phyloP scores from a whole-genome alignment of 1,284 basidiomycete genomes.

The Cryptococcus wingfieldii region DNA sequence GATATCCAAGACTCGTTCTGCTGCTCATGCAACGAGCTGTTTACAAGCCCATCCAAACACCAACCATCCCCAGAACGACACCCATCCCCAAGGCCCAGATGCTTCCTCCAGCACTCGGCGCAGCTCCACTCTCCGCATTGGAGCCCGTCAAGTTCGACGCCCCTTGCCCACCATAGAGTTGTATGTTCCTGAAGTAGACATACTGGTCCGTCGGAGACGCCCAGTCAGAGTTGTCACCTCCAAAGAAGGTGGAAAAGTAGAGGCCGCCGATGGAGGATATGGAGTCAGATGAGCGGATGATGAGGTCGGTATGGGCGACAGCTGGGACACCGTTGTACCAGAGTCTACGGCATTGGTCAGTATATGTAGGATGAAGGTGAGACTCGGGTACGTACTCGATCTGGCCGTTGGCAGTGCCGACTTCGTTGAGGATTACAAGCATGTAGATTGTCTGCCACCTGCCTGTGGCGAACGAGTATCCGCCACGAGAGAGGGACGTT shows the following conservation, averaged over 20 bases:
- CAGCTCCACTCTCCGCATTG: slow-evolving; percentile 7
- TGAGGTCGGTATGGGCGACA: slow-evolving; percentile 39
- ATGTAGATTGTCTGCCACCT: slow-evolving; percentile 46
- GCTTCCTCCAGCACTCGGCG: background rate
- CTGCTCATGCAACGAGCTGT: too few species aligned
- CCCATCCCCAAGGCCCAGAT: background rate
- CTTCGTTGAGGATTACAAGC: slow-evolving; percentile 44
- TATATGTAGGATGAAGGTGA: background rate
- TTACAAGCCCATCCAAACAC: slow-evolving; percentile 1
- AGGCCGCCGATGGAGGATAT: slow-evolving; percentile 39
- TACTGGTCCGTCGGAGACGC: slow-evolving; percentile 43
- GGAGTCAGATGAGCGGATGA: slow-evolving; percentile 32
- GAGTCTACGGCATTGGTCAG: slow-evolving; percentile 19
- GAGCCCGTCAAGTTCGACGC: slow-evolving; percentile 23
- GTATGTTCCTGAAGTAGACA: slow-evolving; percentile 44
- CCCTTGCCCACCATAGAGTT: slow-evolving; percentile 34
- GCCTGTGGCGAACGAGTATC: slow-evolving; percentile 40
- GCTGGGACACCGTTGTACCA: slow-evolving; percentile 46
- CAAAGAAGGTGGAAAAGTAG: slow-evolving; percentile 51
- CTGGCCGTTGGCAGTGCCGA: slow-evolving; percentile 40
- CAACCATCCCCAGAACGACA: slow-evolving; percentile 1
- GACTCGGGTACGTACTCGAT: slow-evolving; percentile 24
- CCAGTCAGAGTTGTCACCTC: slow-evolving; percentile 45
- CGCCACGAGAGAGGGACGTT: slow-evolving; percentile 45
- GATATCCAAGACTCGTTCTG: too few species aligned